Conservation (phyloP, 2,329 filamentous ascomycete species). For the Fusarium falciforme region DNA sequence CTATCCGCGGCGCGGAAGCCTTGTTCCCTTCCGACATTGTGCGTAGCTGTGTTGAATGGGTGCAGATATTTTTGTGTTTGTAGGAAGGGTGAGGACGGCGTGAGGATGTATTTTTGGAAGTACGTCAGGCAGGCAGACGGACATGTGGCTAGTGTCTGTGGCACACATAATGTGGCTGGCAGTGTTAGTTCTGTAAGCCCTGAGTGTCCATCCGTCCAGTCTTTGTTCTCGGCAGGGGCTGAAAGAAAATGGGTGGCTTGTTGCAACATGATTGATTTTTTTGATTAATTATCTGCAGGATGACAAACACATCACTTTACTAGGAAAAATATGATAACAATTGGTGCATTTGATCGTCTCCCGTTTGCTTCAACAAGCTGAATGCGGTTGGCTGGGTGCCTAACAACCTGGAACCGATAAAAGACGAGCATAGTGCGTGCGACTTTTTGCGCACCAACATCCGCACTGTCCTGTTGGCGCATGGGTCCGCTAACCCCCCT, state of each 20-base stretch:
- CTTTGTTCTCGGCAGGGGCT: neutral
- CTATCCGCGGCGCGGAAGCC: constrained; percentile 53
- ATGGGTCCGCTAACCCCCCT: constrained; percentile 13
- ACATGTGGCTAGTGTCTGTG: neutral
- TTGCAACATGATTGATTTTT: neutral
- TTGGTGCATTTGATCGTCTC: neutral
- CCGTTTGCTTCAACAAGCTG: neutral
- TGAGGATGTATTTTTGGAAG: neutral
- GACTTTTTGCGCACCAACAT: neutral
- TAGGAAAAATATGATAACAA: neutral
- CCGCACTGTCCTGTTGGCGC: constrained; percentile 12
- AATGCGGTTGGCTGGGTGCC: neutral
- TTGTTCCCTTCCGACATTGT: constrained; percentile 45
- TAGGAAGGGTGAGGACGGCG: neutral
- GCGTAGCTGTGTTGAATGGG: neutral
- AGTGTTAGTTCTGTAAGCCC: neutral
- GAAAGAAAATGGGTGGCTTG: neutral
- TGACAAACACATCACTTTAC: neutral
- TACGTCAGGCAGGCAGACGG: constrained; percentile 14
- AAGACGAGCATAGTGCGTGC: constrained; percentile 1
- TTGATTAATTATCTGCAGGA: neutral
- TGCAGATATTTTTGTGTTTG: neutral
- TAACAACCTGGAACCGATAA: neutral
- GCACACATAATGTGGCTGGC: neutral
- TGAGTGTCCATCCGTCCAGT: neutral